Conservation (phyloP, 2,329 filamentous ascomycete genomes). For the Orbilia blumenaviensis region DNA sequence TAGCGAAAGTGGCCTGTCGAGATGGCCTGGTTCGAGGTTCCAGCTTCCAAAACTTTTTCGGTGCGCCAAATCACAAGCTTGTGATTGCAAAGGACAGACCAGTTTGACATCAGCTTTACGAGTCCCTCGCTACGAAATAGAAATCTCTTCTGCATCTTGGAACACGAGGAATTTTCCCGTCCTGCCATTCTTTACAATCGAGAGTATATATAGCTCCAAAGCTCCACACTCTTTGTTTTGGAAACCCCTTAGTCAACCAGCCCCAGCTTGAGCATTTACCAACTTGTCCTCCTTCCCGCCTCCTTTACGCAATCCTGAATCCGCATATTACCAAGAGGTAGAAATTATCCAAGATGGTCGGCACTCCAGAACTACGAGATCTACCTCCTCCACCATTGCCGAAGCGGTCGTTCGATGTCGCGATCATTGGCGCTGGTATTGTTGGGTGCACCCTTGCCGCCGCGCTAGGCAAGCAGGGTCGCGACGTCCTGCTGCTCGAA, state of each 20-base stretch:
- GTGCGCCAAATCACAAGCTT: conserved; percentile 49
- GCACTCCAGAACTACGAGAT: conserved; percentile 48
- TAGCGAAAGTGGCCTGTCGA: conserved; percentile 4
- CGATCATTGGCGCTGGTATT: conserved; percentile 90
- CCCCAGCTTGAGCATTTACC: conserved; percentile 11
- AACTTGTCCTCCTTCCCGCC: not conserved
- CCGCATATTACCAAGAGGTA: not conserved
- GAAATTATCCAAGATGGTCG: conserved; percentile 43
- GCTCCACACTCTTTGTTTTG: not conserved
- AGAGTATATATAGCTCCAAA: conserved; percentile 16
- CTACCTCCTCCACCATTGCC: conserved; percentile 41
- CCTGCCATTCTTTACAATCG: not conserved
- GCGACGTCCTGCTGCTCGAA: conserved; percentile 90
- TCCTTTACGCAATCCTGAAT: not conserved
- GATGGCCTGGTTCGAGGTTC: conserved; percentile 12
- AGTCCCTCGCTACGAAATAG: not conserved
- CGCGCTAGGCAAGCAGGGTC: conserved; percentile 84
- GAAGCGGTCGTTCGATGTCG: conserved; percentile 70
- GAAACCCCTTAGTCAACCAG: conserved; percentile 13
- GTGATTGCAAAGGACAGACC: conserved; percentile 26
- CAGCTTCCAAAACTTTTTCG: conserved; percentile 35
- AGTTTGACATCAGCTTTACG: not conserved
- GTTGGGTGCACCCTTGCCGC: conserved; percentile 87
- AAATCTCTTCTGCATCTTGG: not conserved
- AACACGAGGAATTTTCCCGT: not conserved